Evolutionary conservation across 2,329 filamentous ascomycete species (phyloP).

Genomic region (Talaromyces atroroseus): DNA sequence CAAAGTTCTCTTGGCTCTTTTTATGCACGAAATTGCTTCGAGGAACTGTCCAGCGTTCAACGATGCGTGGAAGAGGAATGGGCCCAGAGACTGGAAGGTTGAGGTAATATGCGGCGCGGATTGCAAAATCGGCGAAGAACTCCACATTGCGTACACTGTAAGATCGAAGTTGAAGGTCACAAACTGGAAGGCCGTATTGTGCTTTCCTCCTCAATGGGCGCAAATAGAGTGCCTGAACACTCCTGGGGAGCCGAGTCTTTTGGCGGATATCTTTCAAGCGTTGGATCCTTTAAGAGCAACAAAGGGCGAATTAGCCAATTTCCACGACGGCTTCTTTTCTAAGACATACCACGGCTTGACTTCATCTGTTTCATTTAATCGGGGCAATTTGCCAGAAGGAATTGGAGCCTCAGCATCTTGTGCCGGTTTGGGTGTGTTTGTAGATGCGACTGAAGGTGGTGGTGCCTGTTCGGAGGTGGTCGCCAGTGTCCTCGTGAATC

Average conservation of each 20-base stretch:
- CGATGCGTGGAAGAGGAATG: constrained; percentile 76
- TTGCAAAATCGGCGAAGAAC: constrained; percentile 89
- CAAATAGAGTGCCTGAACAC: constrained; percentile 80
- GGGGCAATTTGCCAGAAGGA: neutral
- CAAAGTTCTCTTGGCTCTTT: constrained; percentile 97
- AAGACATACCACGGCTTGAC: constrained; percentile 11
- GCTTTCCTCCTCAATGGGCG: constrained; percentile 72
- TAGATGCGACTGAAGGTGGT: neutral
- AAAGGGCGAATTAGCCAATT: constrained; percentile 3
- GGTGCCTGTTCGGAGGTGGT: constrained; percentile 7
- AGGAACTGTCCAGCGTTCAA: constrained; percentile 91
- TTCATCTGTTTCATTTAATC: neutral
- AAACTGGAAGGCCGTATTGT: constrained; percentile 72
- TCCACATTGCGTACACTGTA: constrained; percentile 86
- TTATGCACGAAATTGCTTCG: constrained; percentile 88
- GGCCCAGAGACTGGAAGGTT: constrained; percentile 80
- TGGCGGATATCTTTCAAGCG: constrained; percentile 29
- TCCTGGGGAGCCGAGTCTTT: constrained; percentile 61
- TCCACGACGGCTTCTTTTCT: neutral
- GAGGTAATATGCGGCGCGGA: constrained; percentile 92
- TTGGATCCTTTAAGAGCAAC: constrained; percentile 25
- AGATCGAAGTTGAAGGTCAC: constrained; percentile 87
- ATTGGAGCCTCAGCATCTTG: neutral
- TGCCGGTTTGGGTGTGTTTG: neutral
- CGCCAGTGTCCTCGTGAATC: constrained; percentile 10